Evolutionary conservation across 257 asterid species (phyloP), one percentile per base, ranked within the genome.

Genomic region (Solanum sparsipilum): DNA sequence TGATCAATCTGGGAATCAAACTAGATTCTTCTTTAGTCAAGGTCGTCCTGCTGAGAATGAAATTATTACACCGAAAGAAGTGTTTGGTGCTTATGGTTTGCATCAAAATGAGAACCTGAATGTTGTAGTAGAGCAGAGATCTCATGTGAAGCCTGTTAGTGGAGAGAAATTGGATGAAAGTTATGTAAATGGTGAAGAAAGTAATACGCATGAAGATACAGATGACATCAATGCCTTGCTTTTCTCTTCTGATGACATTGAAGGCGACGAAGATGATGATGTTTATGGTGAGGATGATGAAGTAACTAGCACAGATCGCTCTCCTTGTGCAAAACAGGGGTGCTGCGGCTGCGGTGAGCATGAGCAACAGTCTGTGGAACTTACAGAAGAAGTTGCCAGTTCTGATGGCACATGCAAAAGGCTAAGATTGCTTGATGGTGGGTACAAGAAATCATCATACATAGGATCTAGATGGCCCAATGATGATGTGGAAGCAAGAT

Each of bases 181-280:
- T 89, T 81, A 85, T 87, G 56, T 88, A 82, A 87, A 74, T 25
- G 93, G 90, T 87, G 96, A 84, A 88, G 96, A 91, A 87, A 91
- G 93, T 83, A 94, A 90, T 85, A 90, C 88, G 93, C 92, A 87
- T 44, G 98, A 95, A 91, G 95, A 94, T 88, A 88, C 93, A 32
- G 97, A 92, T 56, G 98, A 94, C 76, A 94, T 95, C 88, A 85
- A 94, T 91, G 98, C 98, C 18, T 91, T 95, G 70, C 95, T 95
- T 32, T 91, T 93, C 91, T 95, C 97, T 12, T 95, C 91, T 90
- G 93, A 88, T 72, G 93, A 78, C 88, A 81, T 18, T 81, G 70
- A 81, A 46, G 87, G 88, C 15, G 84, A 65, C n/a, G 83, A 87
- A 86, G 92, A 88, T 76, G 84, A 90, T 68, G 91, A 88, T 58